Conservation (phyloP, 1,284 basidiomycete genomes). For the Macrocybe sp. region DNA sequence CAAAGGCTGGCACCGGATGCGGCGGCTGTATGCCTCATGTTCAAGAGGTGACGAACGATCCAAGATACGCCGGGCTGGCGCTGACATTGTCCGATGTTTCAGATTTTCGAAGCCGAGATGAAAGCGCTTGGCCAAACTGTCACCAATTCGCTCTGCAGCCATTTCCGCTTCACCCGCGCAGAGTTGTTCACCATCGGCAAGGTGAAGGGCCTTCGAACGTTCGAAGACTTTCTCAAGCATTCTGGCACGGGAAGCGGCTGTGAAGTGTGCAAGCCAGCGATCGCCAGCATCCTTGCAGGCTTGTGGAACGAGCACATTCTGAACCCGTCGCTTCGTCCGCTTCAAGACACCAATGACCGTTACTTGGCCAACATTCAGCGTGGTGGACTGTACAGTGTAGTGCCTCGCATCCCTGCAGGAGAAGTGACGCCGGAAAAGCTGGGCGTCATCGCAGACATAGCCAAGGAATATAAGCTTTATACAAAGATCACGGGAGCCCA, state of each 20-base stretch:
- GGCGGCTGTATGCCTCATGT: constrained; percentile 65
- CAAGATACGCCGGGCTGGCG: constrained; percentile 12
- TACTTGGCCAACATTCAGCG: constrained; percentile 77
- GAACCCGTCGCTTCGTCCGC: constrained; percentile 58
- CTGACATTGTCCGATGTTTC: constrained; percentile 23
- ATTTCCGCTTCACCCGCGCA: constrained; percentile 64
- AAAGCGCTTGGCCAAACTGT: constrained; percentile 61
- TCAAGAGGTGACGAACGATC: not conserved
- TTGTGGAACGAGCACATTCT: constrained; percentile 66
- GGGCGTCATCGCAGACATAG: constrained; percentile 65
- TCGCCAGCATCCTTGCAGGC: constrained; percentile 66
- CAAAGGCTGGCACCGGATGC: constrained; percentile 72
- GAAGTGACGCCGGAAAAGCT: constrained; percentile 67
- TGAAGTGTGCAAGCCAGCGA: constrained; percentile 69
- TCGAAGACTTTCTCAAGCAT: constrained; percentile 49
- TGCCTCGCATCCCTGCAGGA: constrained; percentile 67
- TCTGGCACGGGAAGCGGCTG: constrained; percentile 61
- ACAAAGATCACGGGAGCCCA: constrained; percentile 55
- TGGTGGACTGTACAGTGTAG: constrained; percentile 69
- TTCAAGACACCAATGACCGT: constrained; percentile 68
- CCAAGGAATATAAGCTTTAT: constrained; percentile 67
- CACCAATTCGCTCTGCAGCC: constrained; percentile 61
- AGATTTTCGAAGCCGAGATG: constrained; percentile 62
- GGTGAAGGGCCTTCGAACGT: constrained; percentile 59
- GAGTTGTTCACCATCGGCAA: constrained; percentile 70